Evolutionary conservation across 495 filamentous ascomycete species (phyloP).

Genomic region (Aspergillus avenaceus): DNA sequence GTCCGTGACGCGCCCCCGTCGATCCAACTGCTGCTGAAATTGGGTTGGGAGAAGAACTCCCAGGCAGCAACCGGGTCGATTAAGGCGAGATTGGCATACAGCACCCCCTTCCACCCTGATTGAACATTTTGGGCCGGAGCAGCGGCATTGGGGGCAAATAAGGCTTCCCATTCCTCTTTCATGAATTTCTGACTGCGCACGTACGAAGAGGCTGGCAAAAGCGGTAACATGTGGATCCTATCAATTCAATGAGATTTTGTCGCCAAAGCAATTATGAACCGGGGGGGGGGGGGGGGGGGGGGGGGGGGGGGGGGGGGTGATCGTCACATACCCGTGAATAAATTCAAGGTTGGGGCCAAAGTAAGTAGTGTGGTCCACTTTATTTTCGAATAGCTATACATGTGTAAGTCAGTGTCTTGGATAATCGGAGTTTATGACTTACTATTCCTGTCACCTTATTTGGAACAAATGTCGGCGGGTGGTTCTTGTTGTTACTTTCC

Average conservation of each 20-base stretch:
- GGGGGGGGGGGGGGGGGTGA: too few species aligned
- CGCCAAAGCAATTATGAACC: not conserved
- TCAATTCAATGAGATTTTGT: not conserved
- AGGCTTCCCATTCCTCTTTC: slow-evolving; percentile 77
- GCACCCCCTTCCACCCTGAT: slow-evolving; percentile 81
- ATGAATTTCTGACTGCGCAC: slow-evolving; percentile 70
- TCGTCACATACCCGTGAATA: slow-evolving; percentile 68
- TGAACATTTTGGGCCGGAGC: slow-evolving; percentile 52
- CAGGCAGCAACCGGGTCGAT: slow-evolving; percentile 67
- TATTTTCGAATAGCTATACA: slow-evolving; percentile 84
- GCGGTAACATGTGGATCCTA: slow-evolving; percentile 92
- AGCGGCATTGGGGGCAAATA: slow-evolving; percentile 52
- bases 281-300: too few species aligned
- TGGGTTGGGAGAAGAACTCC: slow-evolving; percentile 63
- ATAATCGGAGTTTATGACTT: slow-evolving; percentile 17
- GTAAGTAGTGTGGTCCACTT: slow-evolving; percentile 91
- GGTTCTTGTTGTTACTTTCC: slow-evolving; percentile 61
- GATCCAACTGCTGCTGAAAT: slow-evolving; percentile 69
- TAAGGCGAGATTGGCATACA: slow-evolving; percentile 79
- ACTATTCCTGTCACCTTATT: slow-evolving; percentile 90
- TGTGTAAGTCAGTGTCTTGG: slow-evolving; percentile 1
- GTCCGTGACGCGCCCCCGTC: slow-evolving; percentile 84
- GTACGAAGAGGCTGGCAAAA: slow-evolving; percentile 66
- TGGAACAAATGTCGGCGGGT: slow-evolving; percentile 69
- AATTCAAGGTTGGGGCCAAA: slow-evolving; percentile 79